Evolutionary conservation across 768 basidiomycete genomes (phyloP).

Genomic region (Phaeolepiota aurea): DNA sequence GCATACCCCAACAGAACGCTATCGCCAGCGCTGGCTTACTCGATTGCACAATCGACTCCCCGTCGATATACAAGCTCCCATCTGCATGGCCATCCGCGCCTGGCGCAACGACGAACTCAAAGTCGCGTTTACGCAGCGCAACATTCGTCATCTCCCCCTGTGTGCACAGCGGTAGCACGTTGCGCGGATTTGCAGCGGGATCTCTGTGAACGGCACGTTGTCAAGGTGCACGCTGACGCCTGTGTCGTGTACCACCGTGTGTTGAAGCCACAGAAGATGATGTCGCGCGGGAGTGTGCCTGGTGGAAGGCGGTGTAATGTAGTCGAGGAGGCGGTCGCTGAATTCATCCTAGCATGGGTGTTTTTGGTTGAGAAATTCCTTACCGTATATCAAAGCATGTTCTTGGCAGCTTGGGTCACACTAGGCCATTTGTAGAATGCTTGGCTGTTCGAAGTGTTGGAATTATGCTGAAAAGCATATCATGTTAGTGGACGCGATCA

Average conservation of each 20-base stretch:
- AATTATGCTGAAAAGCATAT: slow-evolving; percentile 56
- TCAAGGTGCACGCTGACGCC: slow-evolving; percentile 35
- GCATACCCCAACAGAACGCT: slow-evolving; percentile 17
- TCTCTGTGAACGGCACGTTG: slow-evolving; percentile 45
- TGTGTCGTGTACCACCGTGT: slow-evolving; percentile 38
- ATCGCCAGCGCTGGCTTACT: slow-evolving; percentile 24
- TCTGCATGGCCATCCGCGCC: slow-evolving; percentile 38
- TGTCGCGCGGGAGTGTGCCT: slow-evolving; percentile 54
- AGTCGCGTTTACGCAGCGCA: slow-evolving; percentile 43
- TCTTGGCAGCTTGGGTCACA: slow-evolving; percentile 50
- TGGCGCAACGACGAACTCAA: slow-evolving; percentile 58
- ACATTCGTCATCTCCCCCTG: slow-evolving; percentile 54
- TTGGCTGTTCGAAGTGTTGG: slow-evolving; percentile 42
- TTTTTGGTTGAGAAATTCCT: no score
- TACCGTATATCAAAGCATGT: slow-evolving; percentile 54
- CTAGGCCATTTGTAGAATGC: slow-evolving; percentile 62
- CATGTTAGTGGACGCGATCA: no score
- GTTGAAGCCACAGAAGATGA: slow-evolving; percentile 57
- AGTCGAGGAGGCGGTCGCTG: slow-evolving; percentile 63
- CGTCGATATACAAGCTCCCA: slow-evolving; percentile 54
- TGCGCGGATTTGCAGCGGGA: slow-evolving; percentile 55
- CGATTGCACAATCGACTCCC: slow-evolving; percentile 36
- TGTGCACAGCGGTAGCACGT: slow-evolving; percentile 47
- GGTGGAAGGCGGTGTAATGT: slow-evolving; percentile 68
- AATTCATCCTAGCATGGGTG: no score